Evolutionary conservation across 139 green algal species (phyloP).

Genomic region (Tetradesmus obliquus): DNA sequence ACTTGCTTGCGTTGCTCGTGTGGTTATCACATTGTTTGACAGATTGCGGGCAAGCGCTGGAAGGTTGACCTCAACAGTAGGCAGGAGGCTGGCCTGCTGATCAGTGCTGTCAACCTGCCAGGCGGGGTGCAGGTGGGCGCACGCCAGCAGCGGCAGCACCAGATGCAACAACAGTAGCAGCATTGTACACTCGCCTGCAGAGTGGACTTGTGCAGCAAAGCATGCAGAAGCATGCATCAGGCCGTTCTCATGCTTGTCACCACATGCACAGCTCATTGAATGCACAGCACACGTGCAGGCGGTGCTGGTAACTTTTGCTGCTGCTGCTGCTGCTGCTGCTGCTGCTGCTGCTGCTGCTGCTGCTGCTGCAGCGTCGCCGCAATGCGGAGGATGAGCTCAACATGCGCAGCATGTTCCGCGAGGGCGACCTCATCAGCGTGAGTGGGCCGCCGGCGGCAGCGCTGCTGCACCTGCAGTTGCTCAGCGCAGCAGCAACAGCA

Average conservation of each 20-base stretch:
- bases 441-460: slow-evolving; percentile 18
- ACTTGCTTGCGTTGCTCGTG: not conserved
- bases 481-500: not conserved
- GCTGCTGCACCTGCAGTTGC: not conserved
- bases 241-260: too few species aligned
- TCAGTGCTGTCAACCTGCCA: slow-evolving; percentile 91
- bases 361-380: slow-evolving; percentile 67
- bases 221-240: too few species aligned
- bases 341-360: not conserved
- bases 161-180: not conserved
- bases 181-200: not conserved
- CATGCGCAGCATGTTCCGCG: slow-evolving; percentile 86
- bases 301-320: not conserved
- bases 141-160: not conserved
- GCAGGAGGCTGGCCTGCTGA: slow-evolving; percentile 79
- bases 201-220: not conserved
- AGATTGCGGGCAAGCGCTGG: slow-evolving; percentile 87
- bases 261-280: too few species aligned
- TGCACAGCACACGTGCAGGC: not conserved
- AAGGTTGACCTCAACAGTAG: slow-evolving; percentile 78
- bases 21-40: not conserved
- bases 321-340: not conserved
- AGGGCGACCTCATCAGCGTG: slow-evolving; percentile 88
- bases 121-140: slow-evolving; percentile 73
- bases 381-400: slow-evolving; percentile 93